These are phyloP conservation scores for Nitzschia sp. DNA, from an alignment of 108 stramenopile species.

Conservation along the genomic window DNA sequence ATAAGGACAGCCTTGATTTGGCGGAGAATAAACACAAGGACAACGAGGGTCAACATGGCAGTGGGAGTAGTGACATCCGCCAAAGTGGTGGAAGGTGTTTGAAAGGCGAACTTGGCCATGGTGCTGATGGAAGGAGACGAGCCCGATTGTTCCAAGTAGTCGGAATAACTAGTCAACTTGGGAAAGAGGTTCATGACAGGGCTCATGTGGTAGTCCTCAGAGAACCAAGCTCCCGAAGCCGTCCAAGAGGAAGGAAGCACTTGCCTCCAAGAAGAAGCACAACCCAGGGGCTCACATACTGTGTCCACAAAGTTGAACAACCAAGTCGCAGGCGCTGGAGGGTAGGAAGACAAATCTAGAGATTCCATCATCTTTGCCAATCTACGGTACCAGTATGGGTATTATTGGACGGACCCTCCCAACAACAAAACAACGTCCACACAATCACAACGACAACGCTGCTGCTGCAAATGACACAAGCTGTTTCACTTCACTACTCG, in stretches of 20 bases:
- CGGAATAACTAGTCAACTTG: constrained; percentile 22
- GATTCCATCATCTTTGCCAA: neutral
- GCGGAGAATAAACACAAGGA: constrained; percentile 53
- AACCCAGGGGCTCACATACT: constrained; percentile 29
- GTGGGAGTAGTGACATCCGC: constrained; percentile 43
- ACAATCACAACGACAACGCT: too few relatives aligned
- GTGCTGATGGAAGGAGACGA: constrained; percentile 1
- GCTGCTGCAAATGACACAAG: too few relatives aligned
- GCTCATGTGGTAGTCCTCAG: constrained; percentile 20
- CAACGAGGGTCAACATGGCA: constrained; percentile 30
- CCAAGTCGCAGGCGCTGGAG: constrained; percentile 39
- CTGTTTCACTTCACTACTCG: too few relatives aligned
- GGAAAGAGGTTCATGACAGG: constrained; percentile 18
- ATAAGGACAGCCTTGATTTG: constrained; percentile 54
- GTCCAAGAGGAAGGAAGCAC: constrained; percentile 17
- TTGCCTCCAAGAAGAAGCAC: constrained; percentile 33
- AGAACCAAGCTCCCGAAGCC: constrained; percentile 26
- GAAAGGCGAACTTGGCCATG: constrained; percentile 48
- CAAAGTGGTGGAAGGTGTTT: constrained; percentile 51
- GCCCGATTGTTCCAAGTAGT: constrained; percentile 9
- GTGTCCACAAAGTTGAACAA: constrained; percentile 30
- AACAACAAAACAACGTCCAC: too few relatives aligned
- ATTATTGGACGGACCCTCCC: too few relatives aligned
- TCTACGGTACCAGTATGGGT: too few relatives aligned
- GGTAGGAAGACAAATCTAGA: constrained; percentile 33